Conservation (phyloP, 805 yeast species). For the Limtongia smithiae region DNA sequence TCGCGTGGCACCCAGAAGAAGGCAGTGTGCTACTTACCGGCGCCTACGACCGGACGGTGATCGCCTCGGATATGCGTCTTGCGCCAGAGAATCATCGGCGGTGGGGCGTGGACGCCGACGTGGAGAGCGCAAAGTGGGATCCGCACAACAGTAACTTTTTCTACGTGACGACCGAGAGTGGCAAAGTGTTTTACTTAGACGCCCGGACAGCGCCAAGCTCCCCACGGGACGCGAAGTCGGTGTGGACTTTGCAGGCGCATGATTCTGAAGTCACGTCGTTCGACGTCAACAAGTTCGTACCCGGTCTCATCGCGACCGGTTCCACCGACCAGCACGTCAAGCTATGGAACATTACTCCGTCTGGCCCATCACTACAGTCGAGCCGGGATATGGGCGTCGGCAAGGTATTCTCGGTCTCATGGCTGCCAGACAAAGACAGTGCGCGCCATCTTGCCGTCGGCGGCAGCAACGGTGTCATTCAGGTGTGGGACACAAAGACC, state of each 20-base stretch:
- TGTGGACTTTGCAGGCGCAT: constrained; percentile 97
- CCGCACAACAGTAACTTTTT: constrained; percentile 47
- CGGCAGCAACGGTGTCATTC: constrained; percentile 78
- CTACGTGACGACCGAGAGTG: constrained; percentile 87
- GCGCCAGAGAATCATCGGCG: constrained; percentile 58
- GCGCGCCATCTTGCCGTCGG: constrained; percentile 76
- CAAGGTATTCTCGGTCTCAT: constrained; percentile 74
- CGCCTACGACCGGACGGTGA: constrained; percentile 80
- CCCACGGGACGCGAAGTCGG: constrained; percentile 50
- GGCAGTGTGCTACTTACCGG: constrained; percentile 68
- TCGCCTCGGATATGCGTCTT: constrained; percentile 77
- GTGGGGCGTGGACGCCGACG: constrained; percentile 70
- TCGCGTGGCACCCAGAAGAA: constrained; percentile 73
- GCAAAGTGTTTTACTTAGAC: constrained; percentile 85
- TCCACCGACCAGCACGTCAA: constrained; percentile 85
- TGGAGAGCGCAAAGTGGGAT: constrained; percentile 78
- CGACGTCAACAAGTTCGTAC: constrained; percentile 60
- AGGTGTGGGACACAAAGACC: constrained; percentile 88
- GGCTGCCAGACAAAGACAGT: constrained; percentile 80
- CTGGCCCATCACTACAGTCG: constrained; percentile 79
- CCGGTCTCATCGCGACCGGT: constrained; percentile 76
- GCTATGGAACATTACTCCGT: constrained; percentile 70
- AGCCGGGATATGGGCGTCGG: constrained; percentile 94
- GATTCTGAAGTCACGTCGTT: constrained; percentile 88
- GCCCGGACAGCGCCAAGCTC: constrained; percentile 47